A percentile compares a stretch with the other conserved stretches of the same genome.
phyloP scores from a whole-genome alignment of 768 basidiomycete genomes.

The Leccinum incarnatum region DNA sequence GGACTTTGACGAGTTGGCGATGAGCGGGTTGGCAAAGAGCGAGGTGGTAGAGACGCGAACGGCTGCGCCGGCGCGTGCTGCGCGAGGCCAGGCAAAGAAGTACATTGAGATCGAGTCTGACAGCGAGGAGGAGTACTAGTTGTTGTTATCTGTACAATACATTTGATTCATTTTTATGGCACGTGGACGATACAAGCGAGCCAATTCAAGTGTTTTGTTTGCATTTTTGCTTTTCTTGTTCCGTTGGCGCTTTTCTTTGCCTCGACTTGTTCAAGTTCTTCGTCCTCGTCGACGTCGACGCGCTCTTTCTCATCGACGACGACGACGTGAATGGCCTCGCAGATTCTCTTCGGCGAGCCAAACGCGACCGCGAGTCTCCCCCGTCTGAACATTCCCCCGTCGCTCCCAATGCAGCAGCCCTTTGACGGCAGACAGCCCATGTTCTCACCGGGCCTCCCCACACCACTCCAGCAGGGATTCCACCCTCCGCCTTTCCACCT shows the following conservation, averaged over 20 bases:
- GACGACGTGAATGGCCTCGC: background rate
- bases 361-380: conserved; percentile 32
- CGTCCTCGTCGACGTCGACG: conserved; percentile 9
- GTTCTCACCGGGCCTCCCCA: conserved; percentile 65
- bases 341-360: background rate
- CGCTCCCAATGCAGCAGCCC: conserved; percentile 56
- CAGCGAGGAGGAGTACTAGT: conserved; percentile 44
- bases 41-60: conserved; percentile 42
- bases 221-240: background rate
- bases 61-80: conserved; percentile 46
- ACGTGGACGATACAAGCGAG: conserved; percentile 18
- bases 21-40: conserved; percentile 37
- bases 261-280: background rate
- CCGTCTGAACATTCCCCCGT: conserved; percentile 55
- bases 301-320: background rate
- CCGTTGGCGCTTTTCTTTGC: background rate
- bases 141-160: background rate
- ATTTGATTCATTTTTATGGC: conserved; percentile 1
- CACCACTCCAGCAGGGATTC: conserved; percentile 55
- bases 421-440: conserved; percentile 45
- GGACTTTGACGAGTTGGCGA: conserved; percentile 37
- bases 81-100: conserved; percentile 50
- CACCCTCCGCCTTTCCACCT: conserved; percentile 51
- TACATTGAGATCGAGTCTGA: conserved; percentile 61
- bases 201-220: background rate